These are phyloP conservation scores for Penicillium sclerotiorum DNA, from an alignment of 2,329 filamentous ascomycete species.

Conservation along the genomic window DNA sequence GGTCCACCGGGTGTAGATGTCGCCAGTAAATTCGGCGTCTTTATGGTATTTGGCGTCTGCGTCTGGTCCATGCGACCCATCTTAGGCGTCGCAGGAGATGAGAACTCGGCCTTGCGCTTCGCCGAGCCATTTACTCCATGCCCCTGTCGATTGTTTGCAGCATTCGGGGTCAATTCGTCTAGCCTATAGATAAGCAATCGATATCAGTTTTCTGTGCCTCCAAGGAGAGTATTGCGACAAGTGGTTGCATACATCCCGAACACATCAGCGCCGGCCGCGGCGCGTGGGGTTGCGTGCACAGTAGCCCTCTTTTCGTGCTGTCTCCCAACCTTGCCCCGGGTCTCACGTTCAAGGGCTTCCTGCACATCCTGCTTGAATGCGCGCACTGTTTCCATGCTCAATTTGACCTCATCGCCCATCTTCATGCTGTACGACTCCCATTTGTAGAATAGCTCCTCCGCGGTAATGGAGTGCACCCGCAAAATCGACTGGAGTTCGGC, in stretches of 20 bases:
- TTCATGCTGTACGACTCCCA: slow-evolving; percentile 98
- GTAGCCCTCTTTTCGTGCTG: slow-evolving; percentile 65
- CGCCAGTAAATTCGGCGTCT: slow-evolving; percentile 38
- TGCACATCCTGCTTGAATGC: slow-evolving; percentile 86
- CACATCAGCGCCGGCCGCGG: slow-evolving; percentile 66
- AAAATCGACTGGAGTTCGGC: slow-evolving; percentile 83
- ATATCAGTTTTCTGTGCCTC: background rate
- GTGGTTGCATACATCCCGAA: slow-evolving; percentile 70
- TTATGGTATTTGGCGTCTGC: slow-evolving; percentile 54
- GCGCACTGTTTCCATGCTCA: slow-evolving; percentile 70
- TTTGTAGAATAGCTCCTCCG: slow-evolving; percentile 93
- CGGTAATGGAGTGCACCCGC: slow-evolving; percentile 75
- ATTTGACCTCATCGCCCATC: slow-evolving; percentile 79
- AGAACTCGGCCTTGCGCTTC: slow-evolving; percentile 57
- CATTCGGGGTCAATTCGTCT: slow-evolving; percentile 69
- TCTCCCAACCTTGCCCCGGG: slow-evolving; percentile 63
- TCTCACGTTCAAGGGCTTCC: slow-evolving; percentile 78
- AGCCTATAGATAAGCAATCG: slow-evolving; percentile 50
- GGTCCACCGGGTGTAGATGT: slow-evolving; percentile 36
- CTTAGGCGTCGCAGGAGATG: slow-evolving; percentile 49
- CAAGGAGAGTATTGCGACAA: background rate
- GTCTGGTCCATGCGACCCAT: slow-evolving; percentile 47
- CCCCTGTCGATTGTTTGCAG: slow-evolving; percentile 45
- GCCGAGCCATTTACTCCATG: slow-evolving; percentile 45
- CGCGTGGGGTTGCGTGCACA: slow-evolving; percentile 62